Evolutionary conservation across 306 rosid species (phyloP).

Genomic region (Prunus salicina): DNA sequence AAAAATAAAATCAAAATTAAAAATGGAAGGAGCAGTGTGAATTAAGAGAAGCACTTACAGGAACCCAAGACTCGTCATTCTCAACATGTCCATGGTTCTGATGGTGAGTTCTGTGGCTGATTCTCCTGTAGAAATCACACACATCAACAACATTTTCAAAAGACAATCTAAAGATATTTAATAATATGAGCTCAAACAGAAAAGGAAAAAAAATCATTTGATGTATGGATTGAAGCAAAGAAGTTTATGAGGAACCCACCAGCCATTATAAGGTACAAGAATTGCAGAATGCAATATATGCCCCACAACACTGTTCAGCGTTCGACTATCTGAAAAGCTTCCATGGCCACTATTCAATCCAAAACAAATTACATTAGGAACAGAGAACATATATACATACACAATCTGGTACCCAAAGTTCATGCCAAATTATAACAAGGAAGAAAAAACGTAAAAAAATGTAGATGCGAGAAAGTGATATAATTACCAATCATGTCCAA

Average conservation of each 20-base stretch:
- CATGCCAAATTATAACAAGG: neutral
- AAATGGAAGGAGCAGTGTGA: neutral
- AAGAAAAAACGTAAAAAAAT: neutral
- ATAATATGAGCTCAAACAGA: too few species aligned
- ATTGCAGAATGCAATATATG: conserved; percentile 86
- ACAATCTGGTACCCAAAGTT: neutral
- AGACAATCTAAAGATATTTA: neutral
- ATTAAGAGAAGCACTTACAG: conserved; percentile 46
- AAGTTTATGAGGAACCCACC: conserved; percentile 42
- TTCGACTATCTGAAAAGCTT: conserved; percentile 72
- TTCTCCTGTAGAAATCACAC: conserved; percentile 60
- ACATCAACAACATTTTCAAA: neutral
- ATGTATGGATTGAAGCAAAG: neutral
- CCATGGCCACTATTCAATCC: conserved; percentile 83
- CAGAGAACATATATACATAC: neutral
- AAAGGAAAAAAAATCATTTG: neutral
- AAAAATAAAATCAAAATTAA: neutral
- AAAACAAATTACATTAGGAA: neutral
- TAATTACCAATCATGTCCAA: conserved; percentile 87
- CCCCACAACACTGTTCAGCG: conserved; percentile 63
- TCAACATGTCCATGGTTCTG: conserved; percentile 98
- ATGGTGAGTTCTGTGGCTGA: conserved; percentile 95
- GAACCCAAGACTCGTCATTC: conserved; percentile 97
- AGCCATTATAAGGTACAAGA: conserved; percentile 93
- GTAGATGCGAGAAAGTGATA: neutral